phyloP scores from a whole-genome alignment of 345 rosid genomes.

The Gossypium stocksii region DNA sequence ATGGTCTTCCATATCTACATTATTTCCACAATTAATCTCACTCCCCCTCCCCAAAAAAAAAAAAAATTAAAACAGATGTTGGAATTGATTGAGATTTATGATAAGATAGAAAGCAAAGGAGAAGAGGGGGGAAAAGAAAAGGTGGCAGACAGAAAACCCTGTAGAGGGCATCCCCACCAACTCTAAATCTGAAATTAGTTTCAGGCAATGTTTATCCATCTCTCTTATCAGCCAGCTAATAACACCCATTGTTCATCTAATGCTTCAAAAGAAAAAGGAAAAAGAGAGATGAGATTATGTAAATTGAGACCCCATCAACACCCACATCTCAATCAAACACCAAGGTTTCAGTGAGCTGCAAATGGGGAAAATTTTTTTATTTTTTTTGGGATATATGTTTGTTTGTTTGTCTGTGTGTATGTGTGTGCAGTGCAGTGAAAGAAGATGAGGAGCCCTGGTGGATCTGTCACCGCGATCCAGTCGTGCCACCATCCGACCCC shows the following conservation, averaged over 20 bases:
- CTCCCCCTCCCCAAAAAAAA: neutral
- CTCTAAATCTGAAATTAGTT: slow-evolving; percentile 1
- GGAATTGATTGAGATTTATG: slow-evolving; percentile 11
- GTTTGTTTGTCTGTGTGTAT: neutral
- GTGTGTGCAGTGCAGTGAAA: neutral
- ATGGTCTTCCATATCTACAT: neutral
- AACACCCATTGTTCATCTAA: neutral
- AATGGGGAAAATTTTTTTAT: neutral
- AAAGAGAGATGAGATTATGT: neutral
- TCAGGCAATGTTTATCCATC: neutral
- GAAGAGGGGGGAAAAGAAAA: neutral
- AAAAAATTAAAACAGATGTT: neutral
- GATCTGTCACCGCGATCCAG: slow-evolving; percentile 7
- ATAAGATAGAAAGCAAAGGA: slow-evolving; percentile 5
- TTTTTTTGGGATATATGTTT: neutral
- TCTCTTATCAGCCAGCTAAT: slow-evolving; percentile 13
- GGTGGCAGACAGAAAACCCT: slow-evolving; percentile 14
- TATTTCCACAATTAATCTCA: neutral
- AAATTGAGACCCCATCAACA: neutral
- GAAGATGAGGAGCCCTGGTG: slow-evolving; percentile 8
- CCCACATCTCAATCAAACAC: neutral
- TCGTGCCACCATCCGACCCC: slow-evolving; percentile 24
- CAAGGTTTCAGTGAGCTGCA: neutral
- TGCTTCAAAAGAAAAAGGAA: neutral
- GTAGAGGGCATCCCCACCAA: slow-evolving; percentile 14